phyloP scores from a whole-genome alignment of 495 filamentous ascomycete species.

The Penicillium mononematosum region DNA sequence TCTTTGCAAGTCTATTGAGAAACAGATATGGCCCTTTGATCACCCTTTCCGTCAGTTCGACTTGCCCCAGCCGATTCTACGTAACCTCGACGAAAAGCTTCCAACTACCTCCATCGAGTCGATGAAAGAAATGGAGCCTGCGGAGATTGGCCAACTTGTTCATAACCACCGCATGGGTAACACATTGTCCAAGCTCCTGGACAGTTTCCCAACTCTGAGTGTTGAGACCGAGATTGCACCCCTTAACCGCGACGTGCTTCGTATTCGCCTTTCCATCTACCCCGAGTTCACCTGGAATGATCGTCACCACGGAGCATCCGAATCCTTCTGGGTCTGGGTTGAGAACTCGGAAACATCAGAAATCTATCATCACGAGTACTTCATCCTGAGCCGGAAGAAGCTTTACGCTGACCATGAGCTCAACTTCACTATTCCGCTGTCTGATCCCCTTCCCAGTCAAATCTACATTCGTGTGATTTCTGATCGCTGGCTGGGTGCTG shows the following conservation, averaged over 20 bases:
- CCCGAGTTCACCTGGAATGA: constrained; percentile 97
- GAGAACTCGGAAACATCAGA: constrained; percentile 97
- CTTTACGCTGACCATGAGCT: constrained; percentile 92
- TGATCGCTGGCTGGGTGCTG: constrained; percentile 95
- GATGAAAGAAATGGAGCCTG: constrained; percentile 84
- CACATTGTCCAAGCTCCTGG: constrained; percentile 73
- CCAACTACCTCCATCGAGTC: constrained; percentile 71
- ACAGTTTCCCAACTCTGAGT: constrained; percentile 88
- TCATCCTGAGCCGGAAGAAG: constrained; percentile 85
- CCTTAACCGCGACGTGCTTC: constrained; percentile 88
- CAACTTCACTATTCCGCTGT: constrained; percentile 94
- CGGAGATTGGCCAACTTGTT: constrained; percentile 88
- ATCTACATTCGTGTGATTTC: constrained; percentile 94
- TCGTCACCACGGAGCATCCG: constrained; percentile 86
- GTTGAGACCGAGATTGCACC: constrained; percentile 94
- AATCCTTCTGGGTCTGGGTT: constrained; percentile 98
- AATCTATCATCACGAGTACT: constrained; percentile 97
- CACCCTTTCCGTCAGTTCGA: constrained; percentile 97
- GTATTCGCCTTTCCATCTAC: constrained; percentile 78
- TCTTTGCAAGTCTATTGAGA: constrained; percentile 94
- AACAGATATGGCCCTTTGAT: constrained; percentile 88
- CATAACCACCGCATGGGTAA: constrained; percentile 85
- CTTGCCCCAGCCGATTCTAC: constrained; percentile 75
- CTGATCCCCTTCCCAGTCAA: constrained; percentile 88
- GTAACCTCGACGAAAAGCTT: constrained; percentile 76